A percentile compares a stretch with the other conserved stretches of the same genome.
These are phyloP conservation scores for Chrysanthemum seticuspe DNA, from an alignment of 129 eudicot genomes.

Conservation along the genomic window DNA sequence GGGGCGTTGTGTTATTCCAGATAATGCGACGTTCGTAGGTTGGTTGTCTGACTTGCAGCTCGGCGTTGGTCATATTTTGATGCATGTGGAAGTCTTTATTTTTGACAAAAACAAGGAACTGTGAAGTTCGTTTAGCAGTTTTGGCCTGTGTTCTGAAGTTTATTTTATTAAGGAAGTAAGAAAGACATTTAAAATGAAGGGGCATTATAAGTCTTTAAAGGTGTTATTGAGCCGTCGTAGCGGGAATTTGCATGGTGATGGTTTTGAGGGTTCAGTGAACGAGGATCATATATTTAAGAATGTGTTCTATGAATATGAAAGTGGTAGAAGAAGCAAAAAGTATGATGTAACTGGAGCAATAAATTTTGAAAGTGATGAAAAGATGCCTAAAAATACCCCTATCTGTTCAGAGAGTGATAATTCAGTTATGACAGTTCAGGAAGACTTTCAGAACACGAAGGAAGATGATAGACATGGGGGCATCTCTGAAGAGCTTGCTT, in stretches of 20 bases:
- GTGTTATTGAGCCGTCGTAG: slow-evolving; percentile 43
- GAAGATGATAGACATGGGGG: slow-evolving; percentile 32
- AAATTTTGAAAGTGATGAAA: slow-evolving; percentile 32
- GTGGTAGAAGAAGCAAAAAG: slow-evolving; percentile 35
- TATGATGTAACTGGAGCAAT: slow-evolving; percentile 42
- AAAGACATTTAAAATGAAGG: slow-evolving; percentile 30
- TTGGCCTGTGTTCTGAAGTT: slow-evolving; percentile 9
- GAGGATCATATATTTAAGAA: slow-evolving; percentile 57
- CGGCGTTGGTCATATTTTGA: slow-evolving; percentile 7
- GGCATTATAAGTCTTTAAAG: slow-evolving; percentile 31
- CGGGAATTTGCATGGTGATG: slow-evolving; percentile 57
- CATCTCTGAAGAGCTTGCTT: slow-evolving; percentile 37
- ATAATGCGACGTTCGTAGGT: slow-evolving; percentile 5
- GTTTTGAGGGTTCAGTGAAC: slow-evolving; percentile 65
- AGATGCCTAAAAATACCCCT: slow-evolving; percentile 33
- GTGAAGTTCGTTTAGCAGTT: too few species aligned
- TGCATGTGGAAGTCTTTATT: slow-evolving; percentile 12
- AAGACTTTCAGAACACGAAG: slow-evolving; percentile 33
- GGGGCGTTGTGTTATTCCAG: slow-evolving; percentile 22
- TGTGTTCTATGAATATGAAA: slow-evolving; percentile 56
- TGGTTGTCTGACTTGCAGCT: slow-evolving; percentile 18
- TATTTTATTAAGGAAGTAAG: slow-evolving; percentile 28
- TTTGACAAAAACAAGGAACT: slow-evolving; percentile 6
- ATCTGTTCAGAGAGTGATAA: slow-evolving; percentile 54
- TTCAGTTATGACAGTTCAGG: slow-evolving; percentile 58